Percentiles rank a stretch among this genome's conserved stretches.
Conservation (phyloP, 169 alveolate species). For the Plasmodium gonderi region DNA sequence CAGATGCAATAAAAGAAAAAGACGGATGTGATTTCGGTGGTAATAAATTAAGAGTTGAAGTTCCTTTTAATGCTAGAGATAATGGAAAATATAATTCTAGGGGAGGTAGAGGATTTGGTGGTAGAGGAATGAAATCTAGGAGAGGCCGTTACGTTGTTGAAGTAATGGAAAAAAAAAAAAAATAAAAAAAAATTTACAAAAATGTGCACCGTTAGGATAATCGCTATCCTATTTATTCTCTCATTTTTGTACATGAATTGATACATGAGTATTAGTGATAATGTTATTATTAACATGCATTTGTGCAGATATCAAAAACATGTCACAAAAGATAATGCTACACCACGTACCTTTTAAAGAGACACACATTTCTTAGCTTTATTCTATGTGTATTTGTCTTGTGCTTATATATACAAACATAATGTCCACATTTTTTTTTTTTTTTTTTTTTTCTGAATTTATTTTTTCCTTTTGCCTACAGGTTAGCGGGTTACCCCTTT, state of each 20-base stretch:
- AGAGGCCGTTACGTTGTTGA: conserved; percentile 77
- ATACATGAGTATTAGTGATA: neutral
- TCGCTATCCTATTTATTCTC: neutral
- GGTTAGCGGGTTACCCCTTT: conserved; percentile 87
- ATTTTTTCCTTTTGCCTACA: neutral
- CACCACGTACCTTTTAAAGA: too few species aligned
- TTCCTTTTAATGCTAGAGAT: conserved; percentile 83
- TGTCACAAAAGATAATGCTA: too few species aligned
- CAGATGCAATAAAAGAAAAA: conserved; percentile 87
- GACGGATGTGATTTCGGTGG: conserved; percentile 88
- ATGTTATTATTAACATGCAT: neutral
- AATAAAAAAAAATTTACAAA: conserved; percentile 59
- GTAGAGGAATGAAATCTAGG: conserved; percentile 58
- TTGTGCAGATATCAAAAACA: too few species aligned
- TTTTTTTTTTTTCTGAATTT: neutral
- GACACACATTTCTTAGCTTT: too few species aligned
- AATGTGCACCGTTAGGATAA: conserved; percentile 33
- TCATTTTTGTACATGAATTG: neutral
- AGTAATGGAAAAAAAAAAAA: conserved; percentile 74
- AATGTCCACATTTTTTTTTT: too few species aligned
- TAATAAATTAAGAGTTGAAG: conserved; percentile 85
- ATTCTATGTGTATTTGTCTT: neutral
- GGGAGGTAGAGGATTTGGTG: conserved; percentile 66
- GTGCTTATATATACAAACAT: too few species aligned
- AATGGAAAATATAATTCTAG: conserved; percentile 56